A percentile compares a stretch with the other conserved stretches of the same genome.
phyloP scores from a whole-genome alignment of 1,139 yeast genomes.

The Saccharomyces hybrid region DNA sequence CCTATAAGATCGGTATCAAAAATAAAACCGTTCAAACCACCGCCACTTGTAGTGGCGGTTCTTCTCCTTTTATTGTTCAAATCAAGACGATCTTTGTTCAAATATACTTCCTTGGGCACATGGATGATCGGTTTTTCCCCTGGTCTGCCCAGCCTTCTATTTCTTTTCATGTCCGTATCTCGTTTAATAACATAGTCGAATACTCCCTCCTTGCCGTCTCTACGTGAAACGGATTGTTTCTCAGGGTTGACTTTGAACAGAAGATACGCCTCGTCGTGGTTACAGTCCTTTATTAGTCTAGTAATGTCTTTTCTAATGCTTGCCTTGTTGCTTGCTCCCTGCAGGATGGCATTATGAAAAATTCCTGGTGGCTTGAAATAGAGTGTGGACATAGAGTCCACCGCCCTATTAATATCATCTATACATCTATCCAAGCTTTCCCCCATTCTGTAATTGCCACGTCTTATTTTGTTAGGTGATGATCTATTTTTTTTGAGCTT shows the following conservation, averaged over 20 bases:
- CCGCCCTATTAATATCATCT: slow-evolving; percentile 23
- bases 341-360: slow-evolving; percentile 29
- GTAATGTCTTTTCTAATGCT: slow-evolving; percentile 12
- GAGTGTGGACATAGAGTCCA: slow-evolving; percentile 24
- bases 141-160: slow-evolving; percentile 21
- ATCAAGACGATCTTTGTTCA: slow-evolving; percentile 25
- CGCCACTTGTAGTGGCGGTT: slow-evolving; percentile 2
- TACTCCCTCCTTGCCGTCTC: slow-evolving; percentile 29
- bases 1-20: background rate
- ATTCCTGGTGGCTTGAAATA: slow-evolving; percentile 32
- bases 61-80: slow-evolving; percentile 15
- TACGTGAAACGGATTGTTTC: slow-evolving; percentile 22
- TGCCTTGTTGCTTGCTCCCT: slow-evolving; percentile 8
- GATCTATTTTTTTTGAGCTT: background rate
- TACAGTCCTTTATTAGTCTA: slow-evolving; percentile 26
- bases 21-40: background rate
- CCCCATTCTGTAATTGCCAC: slow-evolving; percentile 15
- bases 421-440: slow-evolving; percentile 23
- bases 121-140: slow-evolving; percentile 27
- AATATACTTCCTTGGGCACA: slow-evolving; percentile 27
- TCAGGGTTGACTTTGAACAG: slow-evolving; percentile 21
- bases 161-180: slow-evolving; percentile 21
- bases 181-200: slow-evolving; percentile 25
- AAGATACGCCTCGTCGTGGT: slow-evolving; percentile 25
- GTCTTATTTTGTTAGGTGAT: background rate